Evolutionary conservation across 176 grass and related monocot genomes (phyloP).

Genomic region (Aechmea fasciata): DNA sequence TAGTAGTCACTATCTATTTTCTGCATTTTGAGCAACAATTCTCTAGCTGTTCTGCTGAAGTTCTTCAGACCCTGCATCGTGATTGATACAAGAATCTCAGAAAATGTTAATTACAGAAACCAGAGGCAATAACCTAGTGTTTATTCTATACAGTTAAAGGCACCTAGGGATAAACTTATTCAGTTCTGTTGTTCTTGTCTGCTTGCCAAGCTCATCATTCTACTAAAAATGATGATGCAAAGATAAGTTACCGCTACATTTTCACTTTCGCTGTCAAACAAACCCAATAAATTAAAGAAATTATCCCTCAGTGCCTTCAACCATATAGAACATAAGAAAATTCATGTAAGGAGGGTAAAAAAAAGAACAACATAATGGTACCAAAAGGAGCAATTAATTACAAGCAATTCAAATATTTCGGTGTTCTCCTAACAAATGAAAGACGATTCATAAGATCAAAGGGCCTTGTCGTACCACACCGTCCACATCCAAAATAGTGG

Average conservation of each 20-base stretch:
- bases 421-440: neutral
- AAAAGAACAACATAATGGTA: no score
- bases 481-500: conserved; percentile 77
- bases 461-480: conserved; percentile 55
- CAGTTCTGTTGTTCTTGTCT: no score
- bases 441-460: neutral
- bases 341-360: no score
- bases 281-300: neutral
- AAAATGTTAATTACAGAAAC: neutral
- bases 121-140: no score
- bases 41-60: conserved; percentile 87
- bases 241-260: neutral
- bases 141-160: no score
- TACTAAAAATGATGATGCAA: no score
- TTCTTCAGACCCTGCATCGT: conserved; percentile 68
- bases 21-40: conserved; percentile 72
- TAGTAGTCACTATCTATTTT: conserved; percentile 91
- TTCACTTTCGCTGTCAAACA: neutral
- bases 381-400: no score
- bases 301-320: no score
- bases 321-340: no score
- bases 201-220: no score
- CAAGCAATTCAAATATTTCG: neutral
- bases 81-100: conserved; percentile 8
- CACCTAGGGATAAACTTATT: no score